These are phyloP conservation scores for Mortierella sp. DNA, from an alignment of 371 early-diverging fungal species.

Conservation along the genomic window DNA sequence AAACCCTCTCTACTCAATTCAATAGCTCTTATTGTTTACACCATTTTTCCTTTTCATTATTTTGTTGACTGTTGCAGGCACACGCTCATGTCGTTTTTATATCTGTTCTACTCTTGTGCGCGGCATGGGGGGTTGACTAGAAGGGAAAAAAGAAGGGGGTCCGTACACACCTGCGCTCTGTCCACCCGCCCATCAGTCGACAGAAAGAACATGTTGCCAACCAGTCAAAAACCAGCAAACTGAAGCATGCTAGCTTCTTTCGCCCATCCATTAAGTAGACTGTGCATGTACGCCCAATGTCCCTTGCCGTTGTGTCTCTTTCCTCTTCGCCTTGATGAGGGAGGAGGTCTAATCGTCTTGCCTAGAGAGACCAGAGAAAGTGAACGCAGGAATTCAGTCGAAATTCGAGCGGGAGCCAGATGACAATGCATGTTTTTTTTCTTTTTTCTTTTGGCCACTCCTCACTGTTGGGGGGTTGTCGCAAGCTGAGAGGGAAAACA, in stretches of 20 bases:
- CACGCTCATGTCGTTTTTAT: neutral
- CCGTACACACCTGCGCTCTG: neutral
- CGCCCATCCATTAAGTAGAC: neutral
- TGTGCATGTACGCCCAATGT: neutral
- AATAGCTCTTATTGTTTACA: neutral
- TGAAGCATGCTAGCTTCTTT: neutral
- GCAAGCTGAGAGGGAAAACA: neutral
- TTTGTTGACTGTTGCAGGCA: too few species aligned
- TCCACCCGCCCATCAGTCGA: slow-evolving; percentile 6
- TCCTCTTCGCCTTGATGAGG: neutral
- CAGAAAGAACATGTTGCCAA: neutral
- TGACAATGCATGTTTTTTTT: neutral
- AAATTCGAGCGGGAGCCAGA: neutral
- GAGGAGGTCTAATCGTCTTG: neutral
- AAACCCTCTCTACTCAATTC: neutral
- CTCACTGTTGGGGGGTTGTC: neutral
- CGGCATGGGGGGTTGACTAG: neutral
- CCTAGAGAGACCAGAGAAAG: neutral
- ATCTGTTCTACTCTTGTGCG: neutral
- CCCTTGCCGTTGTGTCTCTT: neutral
- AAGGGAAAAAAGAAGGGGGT: neutral
- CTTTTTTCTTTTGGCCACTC: neutral
- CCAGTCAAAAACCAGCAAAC: neutral
- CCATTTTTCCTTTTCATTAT: neutral
- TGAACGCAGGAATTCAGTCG: too few species aligned